Evolutionary conservation across 495 filamentous ascomycete species (phyloP).

Genomic region (Penicillium flavigenum): DNA sequence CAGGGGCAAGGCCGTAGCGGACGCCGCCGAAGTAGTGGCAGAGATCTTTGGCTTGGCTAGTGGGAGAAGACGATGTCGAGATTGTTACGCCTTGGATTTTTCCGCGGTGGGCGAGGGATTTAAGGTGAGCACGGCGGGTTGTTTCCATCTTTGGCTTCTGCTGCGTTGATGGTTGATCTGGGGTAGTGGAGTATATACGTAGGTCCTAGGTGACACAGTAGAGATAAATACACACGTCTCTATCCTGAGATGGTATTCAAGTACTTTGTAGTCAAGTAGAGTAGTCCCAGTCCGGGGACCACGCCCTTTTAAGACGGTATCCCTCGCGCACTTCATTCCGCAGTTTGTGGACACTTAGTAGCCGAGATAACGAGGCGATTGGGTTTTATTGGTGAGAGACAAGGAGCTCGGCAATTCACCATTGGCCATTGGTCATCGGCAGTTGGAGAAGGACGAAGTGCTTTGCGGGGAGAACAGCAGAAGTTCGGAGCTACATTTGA

Average conservation of each 20-base stretch:
- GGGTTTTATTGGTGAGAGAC: conserved; percentile 23
- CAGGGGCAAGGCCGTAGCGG: conserved; percentile 42
- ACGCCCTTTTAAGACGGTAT: not conserved
- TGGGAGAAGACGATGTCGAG: conserved; percentile 9
- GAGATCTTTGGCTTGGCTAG: conserved; percentile 18
- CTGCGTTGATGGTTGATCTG: not conserved
- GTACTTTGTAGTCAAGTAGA: not conserved
- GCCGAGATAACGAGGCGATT: conserved; percentile 22
- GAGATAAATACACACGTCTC: not conserved
- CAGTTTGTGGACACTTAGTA: conserved; percentile 14
- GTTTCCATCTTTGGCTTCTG: conserved; percentile 29
- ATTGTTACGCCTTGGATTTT: conserved; percentile 40
- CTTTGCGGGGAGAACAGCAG: conserved; percentile 20
- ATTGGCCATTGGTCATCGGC: not conserved
- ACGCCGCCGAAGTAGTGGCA: conserved; percentile 48
- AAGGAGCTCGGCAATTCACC: conserved; percentile 22
- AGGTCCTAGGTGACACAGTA: not conserved
- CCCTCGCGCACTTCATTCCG: conserved; percentile 15
- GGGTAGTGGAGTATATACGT: not conserved
- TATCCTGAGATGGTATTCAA: not conserved
- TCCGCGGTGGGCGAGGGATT: conserved; percentile 36
- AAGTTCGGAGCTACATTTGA: conserved; percentile 14
- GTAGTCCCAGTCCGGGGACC: not conserved
- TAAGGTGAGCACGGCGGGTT: conserved; percentile 25
- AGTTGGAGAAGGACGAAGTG: conserved; percentile 9